Conservation (phyloP, 1,284 basidiomycete species). For the Anthracocystis setariae region DNA sequence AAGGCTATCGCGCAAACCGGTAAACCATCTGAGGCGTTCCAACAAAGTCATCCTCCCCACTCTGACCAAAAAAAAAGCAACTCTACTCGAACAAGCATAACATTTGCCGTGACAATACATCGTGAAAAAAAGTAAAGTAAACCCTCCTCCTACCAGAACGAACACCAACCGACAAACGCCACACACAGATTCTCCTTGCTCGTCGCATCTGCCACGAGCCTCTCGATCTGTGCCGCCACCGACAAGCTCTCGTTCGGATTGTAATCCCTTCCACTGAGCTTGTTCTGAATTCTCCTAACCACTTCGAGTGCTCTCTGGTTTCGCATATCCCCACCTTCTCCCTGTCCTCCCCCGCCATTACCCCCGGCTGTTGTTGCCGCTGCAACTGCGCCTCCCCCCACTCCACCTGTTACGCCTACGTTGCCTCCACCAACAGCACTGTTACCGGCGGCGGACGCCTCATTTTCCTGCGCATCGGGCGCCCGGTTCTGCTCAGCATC, state of each 20-base stretch:
- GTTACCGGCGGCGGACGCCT: slow-evolving; percentile 29
- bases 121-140: too few species aligned
- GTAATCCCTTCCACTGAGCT: slow-evolving; percentile 63
- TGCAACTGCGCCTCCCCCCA: too few species aligned
- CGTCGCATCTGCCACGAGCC: slow-evolving; percentile 64
- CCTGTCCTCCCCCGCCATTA: background rate
- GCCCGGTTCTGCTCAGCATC: slow-evolving; percentile 48
- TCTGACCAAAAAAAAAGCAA: too few species aligned
- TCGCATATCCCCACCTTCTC: slow-evolving; percentile 43
- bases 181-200: slow-evolving; percentile 63
- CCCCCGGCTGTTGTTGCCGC: slow-evolving; percentile 1
- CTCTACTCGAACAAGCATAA: too few species aligned
- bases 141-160: slow-evolving; percentile 64
- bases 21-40: too few species aligned
- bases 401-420: slow-evolving; percentile 7
- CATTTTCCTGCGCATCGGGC: slow-evolving; percentile 63
- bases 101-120: too few species aligned
- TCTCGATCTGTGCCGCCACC: slow-evolving; percentile 61
- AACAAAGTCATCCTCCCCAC: too few species aligned
- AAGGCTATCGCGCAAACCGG: too few species aligned
- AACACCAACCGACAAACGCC: slow-evolving; percentile 65
- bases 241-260: slow-evolving; percentile 53
- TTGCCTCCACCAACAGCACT: slow-evolving; percentile 1
- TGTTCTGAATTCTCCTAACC: slow-evolving; percentile 65
- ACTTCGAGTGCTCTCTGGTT: slow-evolving; percentile 65